Conservation (phyloP, 768 basidiomycete genomes). For the Mycena metata region DNA sequence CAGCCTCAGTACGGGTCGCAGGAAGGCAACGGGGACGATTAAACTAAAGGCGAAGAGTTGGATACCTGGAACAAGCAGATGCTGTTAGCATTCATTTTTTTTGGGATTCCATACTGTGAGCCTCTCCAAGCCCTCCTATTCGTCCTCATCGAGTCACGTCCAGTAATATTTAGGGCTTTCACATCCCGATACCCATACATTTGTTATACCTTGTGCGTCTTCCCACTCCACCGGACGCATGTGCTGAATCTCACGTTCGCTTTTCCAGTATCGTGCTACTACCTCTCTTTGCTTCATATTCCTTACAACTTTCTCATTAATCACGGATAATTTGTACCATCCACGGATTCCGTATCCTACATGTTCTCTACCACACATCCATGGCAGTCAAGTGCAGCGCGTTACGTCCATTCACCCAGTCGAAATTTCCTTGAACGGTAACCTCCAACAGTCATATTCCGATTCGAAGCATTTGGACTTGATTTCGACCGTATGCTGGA, state of each 20-base stretch:
- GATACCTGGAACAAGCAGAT: conserved; percentile 71
- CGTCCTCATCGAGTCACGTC: conserved; percentile 20
- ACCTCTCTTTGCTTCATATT: conserved; percentile 33
- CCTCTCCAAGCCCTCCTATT: background rate
- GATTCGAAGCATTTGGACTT: conserved; percentile 12
- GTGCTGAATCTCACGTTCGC: conserved; percentile 33
- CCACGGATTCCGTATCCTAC: conserved; percentile 24
- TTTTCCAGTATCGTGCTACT: conserved; percentile 24
- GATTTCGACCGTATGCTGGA: conserved; percentile 1
- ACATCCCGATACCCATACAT: conserved; percentile 52
- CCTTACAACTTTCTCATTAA: conserved; percentile 25
- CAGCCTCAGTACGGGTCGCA: conserved; percentile 78
- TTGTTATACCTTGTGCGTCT: conserved; percentile 51
- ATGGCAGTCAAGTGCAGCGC: conserved; percentile 12
- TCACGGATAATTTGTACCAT: conserved; percentile 41
- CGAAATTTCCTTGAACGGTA: background rate
- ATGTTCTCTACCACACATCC: conserved; percentile 9
- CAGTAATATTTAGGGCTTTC: conserved; percentile 35
- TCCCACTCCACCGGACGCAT: conserved; percentile 45
- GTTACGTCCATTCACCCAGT: background rate
- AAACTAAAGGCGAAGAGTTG: conserved; percentile 73
- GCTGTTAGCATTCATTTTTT: conserved; percentile 63
- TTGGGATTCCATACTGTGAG: conserved; percentile 14
- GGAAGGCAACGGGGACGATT: conserved; percentile 70
- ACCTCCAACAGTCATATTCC: background rate